Base-by-base conservation (phyloP, 176 grass and related monocot species). In the Ampelocalamus luodianensis region DNA sequence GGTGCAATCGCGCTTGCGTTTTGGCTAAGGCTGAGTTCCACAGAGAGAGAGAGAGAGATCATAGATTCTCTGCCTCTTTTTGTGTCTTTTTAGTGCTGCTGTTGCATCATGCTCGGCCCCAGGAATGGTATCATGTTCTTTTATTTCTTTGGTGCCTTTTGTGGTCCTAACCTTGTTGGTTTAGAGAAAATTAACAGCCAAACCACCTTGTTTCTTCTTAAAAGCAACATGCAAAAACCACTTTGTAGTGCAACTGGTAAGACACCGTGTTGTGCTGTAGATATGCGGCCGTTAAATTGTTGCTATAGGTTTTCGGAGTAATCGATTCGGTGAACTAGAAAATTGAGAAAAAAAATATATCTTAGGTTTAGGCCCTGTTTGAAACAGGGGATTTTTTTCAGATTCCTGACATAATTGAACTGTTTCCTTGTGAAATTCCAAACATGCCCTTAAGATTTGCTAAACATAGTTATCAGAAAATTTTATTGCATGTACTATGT, bases 201-300 rank as follows among this genome's bases (percentile, higher is more conserved):
- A 79, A 89, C 81, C 8, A 39, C 24, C 76, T 55, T 84, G 61
- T 70, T 89, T 85, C 62, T 24, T 39, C 62, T 82, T 69, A 29
- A 76, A 84, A 88, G 66, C 55, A 64, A 71, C 46, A 9, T 37
- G 66, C 24, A 27, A 27, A 32, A 32, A 45, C 55, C 22, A 36
- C 8, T 79, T 79, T 45, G 49, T 43, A 76, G 8, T 66, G 32
- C 82, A 75, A 55, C n/a, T 43, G 34, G 3, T 66, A 27, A 9
- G 46, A 43, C 56, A 23, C 3, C n/a, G 12, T 1, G 4, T 59
- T 71, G 17, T 16, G 51, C 51, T 54, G 51, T 54, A 54, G 5
- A 54, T 54, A 54, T 54, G 4, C 15, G 5, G 51, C 6, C 1
- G 17, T 6, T 68, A 68, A 40, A 39, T 40, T 68, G 29, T n/a